Percentiles rank a stretch among this genome's conserved stretches.
Conservation (phyloP, 352 stramenopile genomes). For the Globisporangium alternatum region DNA sequence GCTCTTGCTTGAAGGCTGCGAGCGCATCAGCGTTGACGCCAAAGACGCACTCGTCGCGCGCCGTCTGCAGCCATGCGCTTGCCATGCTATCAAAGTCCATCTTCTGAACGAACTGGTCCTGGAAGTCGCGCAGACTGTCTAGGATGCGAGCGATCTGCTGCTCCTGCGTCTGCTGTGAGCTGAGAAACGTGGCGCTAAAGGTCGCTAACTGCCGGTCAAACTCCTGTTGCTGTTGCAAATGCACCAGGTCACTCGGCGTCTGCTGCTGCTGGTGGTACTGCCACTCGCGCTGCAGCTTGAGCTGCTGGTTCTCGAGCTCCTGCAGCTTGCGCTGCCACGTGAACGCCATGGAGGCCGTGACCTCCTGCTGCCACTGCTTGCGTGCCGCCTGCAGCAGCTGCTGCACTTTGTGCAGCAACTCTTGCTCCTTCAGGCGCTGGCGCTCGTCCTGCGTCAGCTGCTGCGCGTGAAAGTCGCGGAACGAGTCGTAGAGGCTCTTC, state of each 20-base stretch:
- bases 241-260: not conserved
- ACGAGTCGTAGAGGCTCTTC: slow-evolving; percentile 44
- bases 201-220: slow-evolving; percentile 23
- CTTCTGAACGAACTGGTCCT: slow-evolving; percentile 26
- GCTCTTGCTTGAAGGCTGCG: slow-evolving; percentile 25
- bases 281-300: slow-evolving; percentile 17
- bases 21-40: slow-evolving; percentile 36
- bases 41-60: slow-evolving; percentile 55
- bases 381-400: slow-evolving; percentile 30
- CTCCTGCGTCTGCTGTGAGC: slow-evolving; percentile 27
- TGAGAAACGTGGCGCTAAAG: slow-evolving; percentile 22
- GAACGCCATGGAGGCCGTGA: not conserved
- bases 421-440: slow-evolving; percentile 27
- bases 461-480: slow-evolving; percentile 48
- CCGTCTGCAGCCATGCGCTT: slow-evolving; percentile 38
- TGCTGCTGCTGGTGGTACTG: slow-evolving; percentile 24
- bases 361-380: slow-evolving; percentile 17
- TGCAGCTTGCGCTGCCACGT: slow-evolving; percentile 12
- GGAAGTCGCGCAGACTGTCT: slow-evolving; percentile 18
- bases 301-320: slow-evolving; percentile 14
- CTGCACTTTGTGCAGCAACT: slow-evolving; percentile 39
- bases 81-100: slow-evolving; percentile 27
- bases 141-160: slow-evolving; percentile 21
- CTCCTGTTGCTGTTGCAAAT: slow-evolving; percentile 10
- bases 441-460: slow-evolving; percentile 36